Evolutionary conservation across 345 rosid genomes (phyloP), one percentile per base, ranked within the genome.

Genomic region (Euphorbia lathyris): DNA sequence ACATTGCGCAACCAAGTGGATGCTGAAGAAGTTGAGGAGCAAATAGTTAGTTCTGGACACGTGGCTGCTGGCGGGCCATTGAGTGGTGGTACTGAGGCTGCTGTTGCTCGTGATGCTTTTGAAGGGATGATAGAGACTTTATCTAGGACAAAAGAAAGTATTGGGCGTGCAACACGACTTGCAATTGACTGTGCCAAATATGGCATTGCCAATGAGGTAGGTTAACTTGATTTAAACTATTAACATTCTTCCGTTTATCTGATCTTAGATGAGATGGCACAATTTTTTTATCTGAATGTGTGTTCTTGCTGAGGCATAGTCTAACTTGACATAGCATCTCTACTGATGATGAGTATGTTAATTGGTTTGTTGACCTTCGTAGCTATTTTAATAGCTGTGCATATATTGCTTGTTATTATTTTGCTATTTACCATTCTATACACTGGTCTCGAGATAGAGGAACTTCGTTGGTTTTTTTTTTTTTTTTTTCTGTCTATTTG

Each of bases 111-210:
- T 63, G 99, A 95, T 83, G 87, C 97, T 70, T 90, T 95, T 81
- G 99, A 95, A 83, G 99, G 98, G 72, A 95, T 95, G 99, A 82
- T 92, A 75, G 99, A 90, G 91, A 95, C 98, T 66, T 85, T 95
- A 63, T 92, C 97, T 13, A 87, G 99, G 85, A 92, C 97, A 32
- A 92, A 88, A 80, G 99, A 95, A 77, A 95, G 98, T 79, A 92
- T 95, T 30, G 95, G 96, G 67, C 98, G 98, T 65, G 98, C 98
- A 42, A 90, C 98, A 47, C 97, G 99, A 66, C 92, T 81, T 77
- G 99, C 98, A 60, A 86, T 95, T 72, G 92, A 88, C 67, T 95
- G 99, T 86, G 97, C 98, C 72, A 92, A 92, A 83, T 86, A 85
- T 72, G 98, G 97, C 72, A 90, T 90, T 84, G 90, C 94, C 69